Evolutionary conservation across 2,329 filamentous ascomycete genomes (phyloP).

Genomic region (Colletotrichum godetiae): DNA sequence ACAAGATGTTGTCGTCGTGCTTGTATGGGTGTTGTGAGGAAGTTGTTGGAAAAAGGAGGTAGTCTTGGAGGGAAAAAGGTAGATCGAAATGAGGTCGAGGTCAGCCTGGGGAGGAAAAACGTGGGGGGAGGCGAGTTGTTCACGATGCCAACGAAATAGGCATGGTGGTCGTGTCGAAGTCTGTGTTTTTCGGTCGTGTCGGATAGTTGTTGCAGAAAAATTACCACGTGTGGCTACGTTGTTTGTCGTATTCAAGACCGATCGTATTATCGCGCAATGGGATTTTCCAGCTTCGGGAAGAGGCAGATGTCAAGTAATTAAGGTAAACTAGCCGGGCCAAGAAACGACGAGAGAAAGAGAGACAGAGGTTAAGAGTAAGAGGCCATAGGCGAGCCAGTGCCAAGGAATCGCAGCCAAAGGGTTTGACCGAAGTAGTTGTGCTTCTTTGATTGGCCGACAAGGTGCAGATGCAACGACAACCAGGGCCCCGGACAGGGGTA

Average conservation of each 20-base stretch:
- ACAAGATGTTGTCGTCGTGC: neutral
- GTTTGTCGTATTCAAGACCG: neutral
- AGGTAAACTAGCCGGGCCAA: neutral
- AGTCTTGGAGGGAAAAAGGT: neutral
- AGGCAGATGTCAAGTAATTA: neutral
- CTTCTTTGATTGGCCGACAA: slow-evolving; percentile 29
- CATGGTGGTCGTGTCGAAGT: neutral
- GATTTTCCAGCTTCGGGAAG: neutral
- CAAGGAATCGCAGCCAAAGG: slow-evolving; percentile 14
- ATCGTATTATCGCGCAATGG: neutral
- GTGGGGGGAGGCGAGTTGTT: slow-evolving; percentile 5
- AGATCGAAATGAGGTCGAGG: neutral
- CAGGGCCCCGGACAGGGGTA: slow-evolving; percentile 10
- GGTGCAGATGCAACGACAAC: slow-evolving; percentile 9
- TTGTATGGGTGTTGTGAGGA: neutral
- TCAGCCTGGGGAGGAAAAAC: neutral
- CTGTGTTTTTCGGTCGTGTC: neutral
- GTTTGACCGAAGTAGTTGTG: slow-evolving; percentile 10
- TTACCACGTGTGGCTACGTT: neutral
- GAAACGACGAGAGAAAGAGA: neutral
- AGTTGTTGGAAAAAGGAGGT: neutral
- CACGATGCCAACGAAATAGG: slow-evolving; percentile 4
- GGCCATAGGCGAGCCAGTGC: neutral
- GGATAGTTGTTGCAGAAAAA: neutral
- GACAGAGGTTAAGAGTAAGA: neutral